Conservation (phyloP, 805 yeast species). For the Cyberlindnera mississippiensis region DNA sequence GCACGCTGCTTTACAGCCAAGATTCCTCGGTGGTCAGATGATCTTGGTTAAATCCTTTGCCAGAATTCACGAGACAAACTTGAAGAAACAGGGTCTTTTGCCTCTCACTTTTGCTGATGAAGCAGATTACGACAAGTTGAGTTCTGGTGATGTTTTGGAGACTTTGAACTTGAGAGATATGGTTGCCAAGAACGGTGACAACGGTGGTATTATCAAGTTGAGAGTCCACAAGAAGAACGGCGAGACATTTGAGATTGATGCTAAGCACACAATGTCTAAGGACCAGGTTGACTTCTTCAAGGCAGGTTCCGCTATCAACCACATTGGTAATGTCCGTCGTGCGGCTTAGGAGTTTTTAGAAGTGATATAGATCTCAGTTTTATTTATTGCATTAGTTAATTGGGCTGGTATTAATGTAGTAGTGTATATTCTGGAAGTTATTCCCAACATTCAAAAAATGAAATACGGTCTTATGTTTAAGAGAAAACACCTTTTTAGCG, state of each 20-base stretch:
- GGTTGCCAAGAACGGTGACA: conserved; percentile 77
- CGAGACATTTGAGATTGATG: conserved; percentile 58
- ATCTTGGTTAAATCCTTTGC: conserved; percentile 94
- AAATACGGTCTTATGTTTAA: no score
- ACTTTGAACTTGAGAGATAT: conserved; percentile 72
- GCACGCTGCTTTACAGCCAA: conserved; percentile 95
- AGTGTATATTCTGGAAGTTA: no score
- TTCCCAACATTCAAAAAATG: no score
- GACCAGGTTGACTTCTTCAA: conserved; percentile 95
- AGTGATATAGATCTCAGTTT: not conserved
- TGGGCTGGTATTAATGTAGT: no score
- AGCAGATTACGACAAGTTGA: conserved; percentile 76
- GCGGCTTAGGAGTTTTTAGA: conserved; percentile 12
- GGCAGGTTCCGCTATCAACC: conserved; percentile 96
- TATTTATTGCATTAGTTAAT: not conserved
- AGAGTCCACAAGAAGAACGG: conserved; percentile 76
- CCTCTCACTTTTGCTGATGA: conserved; percentile 92
- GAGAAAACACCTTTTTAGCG: no score
- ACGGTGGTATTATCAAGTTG: conserved; percentile 76
- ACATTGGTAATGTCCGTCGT: conserved; percentile 63
- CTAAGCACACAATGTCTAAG: conserved; percentile 94
- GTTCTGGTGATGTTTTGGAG: conserved; percentile 72
- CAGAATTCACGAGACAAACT: conserved; percentile 98
- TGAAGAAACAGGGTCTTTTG: conserved; percentile 98
- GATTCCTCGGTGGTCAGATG: conserved; percentile 88